Evolutionary conservation across 2,329 filamentous ascomycete species (phyloP).

Genomic region (Cladosporium velox): DNA sequence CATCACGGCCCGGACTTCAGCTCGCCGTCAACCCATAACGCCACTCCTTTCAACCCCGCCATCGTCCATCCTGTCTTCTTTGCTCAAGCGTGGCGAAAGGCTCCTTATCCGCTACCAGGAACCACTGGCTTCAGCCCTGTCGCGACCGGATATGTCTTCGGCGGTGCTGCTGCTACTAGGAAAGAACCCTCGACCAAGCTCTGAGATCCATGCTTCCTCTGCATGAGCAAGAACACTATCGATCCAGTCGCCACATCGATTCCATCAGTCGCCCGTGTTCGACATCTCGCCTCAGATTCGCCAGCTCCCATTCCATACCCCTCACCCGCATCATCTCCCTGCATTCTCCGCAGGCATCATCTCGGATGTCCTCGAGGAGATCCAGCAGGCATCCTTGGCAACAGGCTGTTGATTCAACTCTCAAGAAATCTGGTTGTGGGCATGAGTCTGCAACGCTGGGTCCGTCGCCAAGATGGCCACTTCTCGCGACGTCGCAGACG

Average conservation of each 20-base stretch:
- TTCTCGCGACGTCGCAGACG: not conserved
- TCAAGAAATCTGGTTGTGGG: not conserved
- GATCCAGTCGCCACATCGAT: not conserved
- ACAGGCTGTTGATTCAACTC: not conserved
- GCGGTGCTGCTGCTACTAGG: slow-evolving; percentile 20
- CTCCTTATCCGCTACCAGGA: slow-evolving; percentile 49
- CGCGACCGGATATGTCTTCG: slow-evolving; percentile 47
- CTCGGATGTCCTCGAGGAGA: not conserved
- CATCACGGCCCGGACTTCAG: slow-evolving; percentile 21
- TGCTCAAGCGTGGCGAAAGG: slow-evolving; percentile 62
- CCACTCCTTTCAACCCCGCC: slow-evolving; percentile 55
- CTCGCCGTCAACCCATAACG: slow-evolving; percentile 3
- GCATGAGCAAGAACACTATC: not conserved
- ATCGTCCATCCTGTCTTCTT: slow-evolving; percentile 75
- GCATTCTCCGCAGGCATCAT: not conserved
- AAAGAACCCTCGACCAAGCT: slow-evolving; percentile 29
- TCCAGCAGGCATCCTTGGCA: not conserved
- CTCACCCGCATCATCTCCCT: not conserved
- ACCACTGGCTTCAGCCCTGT: slow-evolving; percentile 45
- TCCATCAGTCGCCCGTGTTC: not conserved
- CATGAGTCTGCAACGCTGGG: not conserved
- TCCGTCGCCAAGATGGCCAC: not conserved
- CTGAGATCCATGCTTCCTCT: not conserved
- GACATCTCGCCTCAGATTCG: not conserved
- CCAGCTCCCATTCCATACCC: not conserved